Evolutionary conservation across 345 rosid species (phyloP).

Genomic region (Acer negundo): DNA sequence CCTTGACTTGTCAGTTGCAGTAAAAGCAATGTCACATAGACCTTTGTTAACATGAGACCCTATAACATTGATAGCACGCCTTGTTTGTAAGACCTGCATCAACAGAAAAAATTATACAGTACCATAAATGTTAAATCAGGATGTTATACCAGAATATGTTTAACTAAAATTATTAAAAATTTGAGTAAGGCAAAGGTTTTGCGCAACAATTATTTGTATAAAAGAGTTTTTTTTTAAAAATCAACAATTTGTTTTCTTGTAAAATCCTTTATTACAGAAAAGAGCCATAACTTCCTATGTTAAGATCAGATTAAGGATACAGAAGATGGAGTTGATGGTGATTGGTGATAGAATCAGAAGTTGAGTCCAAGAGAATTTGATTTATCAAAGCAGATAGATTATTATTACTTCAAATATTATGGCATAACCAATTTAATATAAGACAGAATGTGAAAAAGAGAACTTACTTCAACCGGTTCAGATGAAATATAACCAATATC

Average conservation of each 20-base stretch:
- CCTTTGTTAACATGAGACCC: slow-evolving; percentile 58
- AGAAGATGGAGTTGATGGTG: neutral
- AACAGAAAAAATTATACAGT: slow-evolving; percentile 14
- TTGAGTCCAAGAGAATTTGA: neutral
- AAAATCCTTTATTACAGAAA: neutral
- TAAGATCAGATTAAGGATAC: neutral
- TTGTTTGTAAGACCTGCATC: slow-evolving; percentile 66
- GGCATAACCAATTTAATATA: neutral
- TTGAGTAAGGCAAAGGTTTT: neutral
- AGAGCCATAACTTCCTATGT: neutral
- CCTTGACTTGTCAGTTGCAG: slow-evolving; percentile 61
- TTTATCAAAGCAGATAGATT: neutral
- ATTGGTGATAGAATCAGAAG: neutral
- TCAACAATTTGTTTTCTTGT: neutral
- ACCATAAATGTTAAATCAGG: slow-evolving; percentile 1
- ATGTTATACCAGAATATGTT: neutral
- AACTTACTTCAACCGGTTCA: slow-evolving; percentile 72
- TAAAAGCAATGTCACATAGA: slow-evolving; percentile 70
- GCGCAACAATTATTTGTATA: neutral
- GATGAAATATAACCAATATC: slow-evolving; percentile 81
- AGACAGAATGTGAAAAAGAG: slow-evolving; percentile 18
- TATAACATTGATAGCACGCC: slow-evolving; percentile 43
- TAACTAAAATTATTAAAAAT: neutral
- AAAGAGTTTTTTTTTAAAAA: neutral
- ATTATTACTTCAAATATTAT: neutral